phyloP scores from a whole-genome alignment of 257 asterid species.

The Scutellaria galericulata region DNA sequence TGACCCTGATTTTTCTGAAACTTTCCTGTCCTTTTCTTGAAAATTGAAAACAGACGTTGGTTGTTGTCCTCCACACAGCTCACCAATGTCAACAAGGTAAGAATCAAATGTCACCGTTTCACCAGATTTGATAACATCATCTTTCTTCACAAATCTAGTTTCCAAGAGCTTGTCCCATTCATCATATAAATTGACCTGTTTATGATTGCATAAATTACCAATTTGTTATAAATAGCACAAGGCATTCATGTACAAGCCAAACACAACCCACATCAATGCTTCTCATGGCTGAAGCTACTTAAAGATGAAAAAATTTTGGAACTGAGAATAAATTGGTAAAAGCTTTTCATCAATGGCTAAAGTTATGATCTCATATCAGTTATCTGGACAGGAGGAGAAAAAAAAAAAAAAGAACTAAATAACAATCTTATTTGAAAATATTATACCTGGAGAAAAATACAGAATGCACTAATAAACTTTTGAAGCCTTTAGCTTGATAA shows the following conservation, averaged over 20 bases:
- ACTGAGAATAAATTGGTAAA: constrained; percentile 21
- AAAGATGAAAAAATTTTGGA: constrained; percentile 6
- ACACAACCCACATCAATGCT: constrained; percentile 12
- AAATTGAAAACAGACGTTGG: constrained; percentile 37
- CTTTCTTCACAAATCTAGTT: constrained; percentile 73
- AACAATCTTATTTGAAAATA: constrained; percentile 1
- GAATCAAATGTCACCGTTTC: constrained; percentile 66
- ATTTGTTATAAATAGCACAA: constrained; percentile 2
- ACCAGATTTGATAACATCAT: constrained; percentile 64
- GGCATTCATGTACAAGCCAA: constrained; percentile 7
- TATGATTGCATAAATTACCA: constrained; percentile 12
- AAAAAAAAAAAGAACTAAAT: neutral
- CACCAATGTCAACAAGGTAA: constrained; percentile 82
- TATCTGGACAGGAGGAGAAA: neutral
- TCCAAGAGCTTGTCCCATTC: constrained; percentile 73
- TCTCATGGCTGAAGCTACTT: constrained; percentile 29
- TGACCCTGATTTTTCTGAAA: constrained; percentile 40
- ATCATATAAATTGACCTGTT: constrained; percentile 76
- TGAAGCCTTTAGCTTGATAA: constrained; percentile 20
- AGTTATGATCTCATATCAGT: constrained; percentile 18
- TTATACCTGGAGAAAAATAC: constrained; percentile 1
- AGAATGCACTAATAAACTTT: neutral
- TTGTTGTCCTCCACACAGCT: constrained; percentile 55
- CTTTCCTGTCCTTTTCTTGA: constrained; percentile 43
- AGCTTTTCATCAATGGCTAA: constrained; percentile 14